These are phyloP conservation scores for Pleurotus citrinopileatus DNA, from an alignment of 768 basidiomycete species.

Conservation along the genomic window DNA sequence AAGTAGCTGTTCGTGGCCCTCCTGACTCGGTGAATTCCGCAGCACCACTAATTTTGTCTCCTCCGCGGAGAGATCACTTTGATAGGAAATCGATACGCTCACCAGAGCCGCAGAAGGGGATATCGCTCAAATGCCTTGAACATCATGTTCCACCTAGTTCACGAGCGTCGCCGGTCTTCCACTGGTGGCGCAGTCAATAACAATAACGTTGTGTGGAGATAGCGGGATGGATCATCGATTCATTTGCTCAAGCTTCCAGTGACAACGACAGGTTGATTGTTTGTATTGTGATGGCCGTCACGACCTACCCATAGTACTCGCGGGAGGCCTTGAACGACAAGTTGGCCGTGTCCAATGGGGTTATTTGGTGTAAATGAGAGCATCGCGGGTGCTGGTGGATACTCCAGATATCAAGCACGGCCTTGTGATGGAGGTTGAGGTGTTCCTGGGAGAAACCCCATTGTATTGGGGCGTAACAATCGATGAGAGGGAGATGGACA, in stretches of 20 bases:
- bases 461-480: no score
- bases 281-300: no score
- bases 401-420: not conserved
- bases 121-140: conserved; percentile 31
- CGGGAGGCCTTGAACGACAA: no score
- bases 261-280: no score
- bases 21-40: conserved; percentile 36
- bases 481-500: no score
- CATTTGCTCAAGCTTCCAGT: no score
- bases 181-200: no score
- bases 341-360: no score
- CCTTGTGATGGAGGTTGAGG: not conserved
- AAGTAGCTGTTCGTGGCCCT: conserved; percentile 23
- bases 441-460: not conserved
- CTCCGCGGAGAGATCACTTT: conserved; percentile 28
- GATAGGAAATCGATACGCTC: conserved; percentile 17
- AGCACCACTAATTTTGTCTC: conserved; percentile 28
- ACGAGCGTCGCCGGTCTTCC: conserved; percentile 31
- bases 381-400: conserved; percentile 18
- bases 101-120: conserved; percentile 27
- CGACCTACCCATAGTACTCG: no score
- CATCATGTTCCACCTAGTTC: conserved; percentile 42
- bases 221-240: no score
- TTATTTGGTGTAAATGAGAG: conserved; percentile 28
- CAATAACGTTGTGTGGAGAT: no score